These are phyloP conservation scores for Remersonia thermophila DNA, from an alignment of 2,329 filamentous ascomycete genomes.

Conservation along the genomic window DNA sequence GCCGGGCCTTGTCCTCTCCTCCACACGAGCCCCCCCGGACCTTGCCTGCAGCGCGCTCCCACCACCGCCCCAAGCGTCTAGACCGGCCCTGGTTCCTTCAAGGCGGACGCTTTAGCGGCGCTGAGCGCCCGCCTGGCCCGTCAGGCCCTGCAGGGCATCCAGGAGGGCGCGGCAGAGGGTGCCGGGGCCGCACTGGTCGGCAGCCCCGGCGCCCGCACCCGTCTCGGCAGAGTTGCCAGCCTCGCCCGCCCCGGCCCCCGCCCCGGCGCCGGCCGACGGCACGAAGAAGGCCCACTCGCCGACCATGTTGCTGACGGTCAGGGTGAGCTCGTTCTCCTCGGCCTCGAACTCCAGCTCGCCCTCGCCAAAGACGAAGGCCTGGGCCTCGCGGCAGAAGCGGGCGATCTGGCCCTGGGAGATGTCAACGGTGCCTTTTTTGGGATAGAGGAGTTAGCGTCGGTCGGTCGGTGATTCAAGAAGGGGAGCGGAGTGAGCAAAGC, in stretches of 20 bases:
- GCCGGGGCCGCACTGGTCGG: not conserved
- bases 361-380: slow-evolving; percentile 25
- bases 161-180: slow-evolving; percentile 5
- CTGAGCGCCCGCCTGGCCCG: not conserved
- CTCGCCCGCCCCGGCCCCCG: slow-evolving; percentile 7
- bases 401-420: slow-evolving; percentile 26
- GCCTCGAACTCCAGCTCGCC: slow-evolving; percentile 31
- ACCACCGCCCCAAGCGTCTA: no score
- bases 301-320: slow-evolving; percentile 21
- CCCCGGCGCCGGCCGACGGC: slow-evolving; percentile 13
- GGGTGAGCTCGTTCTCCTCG: slow-evolving; percentile 28
- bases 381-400: slow-evolving; percentile 24
- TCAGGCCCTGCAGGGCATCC: slow-evolving; percentile 1
- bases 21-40: no score
- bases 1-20: no score
- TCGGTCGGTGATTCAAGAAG: not conserved
- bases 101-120: no score
- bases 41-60: no score
- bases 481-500: no score
- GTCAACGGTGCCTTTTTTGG: slow-evolving; percentile 21
- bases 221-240: slow-evolving; percentile 4
- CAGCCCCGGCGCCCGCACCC: slow-evolving; percentile 5
- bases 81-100: no score
- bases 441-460: not conserved
- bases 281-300: slow-evolving; percentile 25